Evolutionary conservation across 2,329 filamentous ascomycete species (phyloP).

Genomic region (Tolypocladium nubicola): DNA sequence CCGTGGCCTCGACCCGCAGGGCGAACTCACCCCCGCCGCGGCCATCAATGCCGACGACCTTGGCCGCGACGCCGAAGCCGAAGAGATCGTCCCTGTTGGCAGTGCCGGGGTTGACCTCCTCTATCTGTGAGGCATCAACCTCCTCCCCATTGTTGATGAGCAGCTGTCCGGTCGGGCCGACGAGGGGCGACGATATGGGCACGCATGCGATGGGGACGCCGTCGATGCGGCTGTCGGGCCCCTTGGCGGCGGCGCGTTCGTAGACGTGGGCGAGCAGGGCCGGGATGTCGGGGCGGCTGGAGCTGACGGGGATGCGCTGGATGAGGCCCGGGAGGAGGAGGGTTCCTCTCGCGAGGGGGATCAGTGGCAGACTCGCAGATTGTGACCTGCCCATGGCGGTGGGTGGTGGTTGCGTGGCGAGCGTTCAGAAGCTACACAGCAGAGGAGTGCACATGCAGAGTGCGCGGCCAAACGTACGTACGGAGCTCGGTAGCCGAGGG

Average conservation of each 20-base stretch:
- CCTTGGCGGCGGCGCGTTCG: constrained; percentile 59
- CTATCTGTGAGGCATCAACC: constrained; percentile 29
- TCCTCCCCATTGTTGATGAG: constrained; percentile 57
- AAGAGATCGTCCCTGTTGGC: constrained; percentile 66
- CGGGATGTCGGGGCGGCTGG: constrained; percentile 73
- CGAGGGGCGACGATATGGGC: constrained; percentile 65
- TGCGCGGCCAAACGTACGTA: not conserved
- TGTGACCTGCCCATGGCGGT: constrained; percentile 28
- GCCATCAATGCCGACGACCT: constrained; percentile 69
- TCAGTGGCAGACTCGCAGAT: constrained; percentile 54
- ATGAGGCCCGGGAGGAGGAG: constrained; percentile 81
- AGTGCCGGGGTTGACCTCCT: constrained; percentile 45
- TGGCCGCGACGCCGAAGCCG: constrained; percentile 70
- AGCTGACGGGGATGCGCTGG: constrained; percentile 72
- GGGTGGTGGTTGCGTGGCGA: constrained; percentile 2
- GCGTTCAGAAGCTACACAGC: not conserved
- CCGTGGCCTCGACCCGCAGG: constrained; percentile 75
- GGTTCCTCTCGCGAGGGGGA: constrained; percentile 69
- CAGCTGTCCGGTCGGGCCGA: constrained; percentile 65
- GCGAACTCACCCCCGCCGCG: constrained; percentile 66
- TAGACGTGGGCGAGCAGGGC: constrained; percentile 81
- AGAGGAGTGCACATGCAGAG: not conserved
- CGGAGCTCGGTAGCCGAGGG: not conserved
- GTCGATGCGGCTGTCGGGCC: constrained; percentile 52
- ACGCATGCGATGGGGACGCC: constrained; percentile 77